Evolutionary conservation across 176 grass and related monocot species (phyloP).

Genomic region (Avena sativa): DNA sequence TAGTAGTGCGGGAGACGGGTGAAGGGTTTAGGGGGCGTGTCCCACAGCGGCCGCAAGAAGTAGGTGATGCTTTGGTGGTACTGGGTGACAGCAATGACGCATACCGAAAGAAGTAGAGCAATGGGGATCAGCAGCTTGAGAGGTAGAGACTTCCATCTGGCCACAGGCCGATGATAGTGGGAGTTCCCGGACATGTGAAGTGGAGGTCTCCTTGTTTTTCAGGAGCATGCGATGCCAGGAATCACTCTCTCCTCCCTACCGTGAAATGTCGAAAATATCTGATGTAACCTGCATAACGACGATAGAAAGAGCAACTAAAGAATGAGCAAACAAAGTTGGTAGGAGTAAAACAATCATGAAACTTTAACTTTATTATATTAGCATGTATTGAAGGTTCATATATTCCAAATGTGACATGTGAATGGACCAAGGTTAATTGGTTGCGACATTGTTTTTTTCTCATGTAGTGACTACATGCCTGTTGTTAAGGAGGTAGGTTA

Average conservation of each 20-base stretch:
- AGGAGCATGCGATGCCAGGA: constrained; percentile 21
- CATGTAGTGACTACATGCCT: too few relatives aligned
- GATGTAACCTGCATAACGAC: constrained; percentile 28
- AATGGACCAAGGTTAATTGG: too few relatives aligned
- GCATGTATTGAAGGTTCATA: too few relatives aligned
- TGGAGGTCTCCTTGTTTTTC: neutral
- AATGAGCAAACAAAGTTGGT: constrained; percentile 14
- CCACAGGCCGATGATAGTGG: neutral
- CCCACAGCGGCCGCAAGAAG: constrained; percentile 85
- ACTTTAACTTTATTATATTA: too few relatives aligned
- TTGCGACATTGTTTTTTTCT: too few relatives aligned
- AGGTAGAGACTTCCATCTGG: constrained; percentile 32
- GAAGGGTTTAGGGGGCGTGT: constrained; percentile 76
- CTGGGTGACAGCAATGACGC: constrained; percentile 34
- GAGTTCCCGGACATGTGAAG: constrained; percentile 41
- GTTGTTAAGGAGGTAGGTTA: too few relatives aligned
- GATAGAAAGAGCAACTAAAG: neutral
- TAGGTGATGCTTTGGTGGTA: constrained; percentile 68
- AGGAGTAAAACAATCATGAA: neutral
- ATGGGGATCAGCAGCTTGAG: constrained; percentile 42
- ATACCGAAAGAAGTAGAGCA: constrained; percentile 44
- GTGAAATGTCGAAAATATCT: neutral
- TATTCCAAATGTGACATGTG: too few relatives aligned
- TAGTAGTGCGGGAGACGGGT: constrained; percentile 78
- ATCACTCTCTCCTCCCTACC: neutral